Evolutionary conservation across 208 protist species (phyloP).

Genomic region (Leptomonas seymouri): DNA sequence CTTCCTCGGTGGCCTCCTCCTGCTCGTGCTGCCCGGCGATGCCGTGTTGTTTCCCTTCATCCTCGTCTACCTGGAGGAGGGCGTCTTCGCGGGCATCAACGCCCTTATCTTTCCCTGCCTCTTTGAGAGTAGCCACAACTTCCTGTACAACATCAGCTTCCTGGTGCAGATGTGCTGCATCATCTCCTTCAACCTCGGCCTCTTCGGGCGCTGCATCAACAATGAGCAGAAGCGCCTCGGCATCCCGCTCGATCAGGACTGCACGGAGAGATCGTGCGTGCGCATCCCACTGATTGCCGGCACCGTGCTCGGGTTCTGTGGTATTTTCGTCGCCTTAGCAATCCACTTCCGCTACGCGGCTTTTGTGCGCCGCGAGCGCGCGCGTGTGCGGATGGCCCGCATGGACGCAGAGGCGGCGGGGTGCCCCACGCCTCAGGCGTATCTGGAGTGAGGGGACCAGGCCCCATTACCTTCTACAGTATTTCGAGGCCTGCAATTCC

Average conservation of each 20-base stretch:
- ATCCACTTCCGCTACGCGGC: constrained; percentile 64
- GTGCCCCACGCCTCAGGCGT: neutral
- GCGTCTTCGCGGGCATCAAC: constrained; percentile 54
- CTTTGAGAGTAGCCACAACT: constrained; percentile 51
- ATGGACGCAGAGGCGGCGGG: neutral
- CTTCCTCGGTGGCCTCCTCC: constrained; percentile 45
- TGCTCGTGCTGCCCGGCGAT: constrained; percentile 53
- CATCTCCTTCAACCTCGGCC: constrained; percentile 66
- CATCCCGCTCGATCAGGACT: constrained; percentile 37
- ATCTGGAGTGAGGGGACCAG: neutral
- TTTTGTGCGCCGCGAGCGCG: constrained; percentile 42
- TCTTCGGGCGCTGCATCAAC: constrained; percentile 62
- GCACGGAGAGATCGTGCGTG: constrained; percentile 49
- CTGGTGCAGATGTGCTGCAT: constrained; percentile 49
- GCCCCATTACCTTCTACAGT: neutral
- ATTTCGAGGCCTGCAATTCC: neutral
- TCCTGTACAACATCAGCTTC: constrained; percentile 71
- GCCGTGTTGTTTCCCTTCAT: constrained; percentile 62
- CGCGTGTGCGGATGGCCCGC: constrained; percentile 1
- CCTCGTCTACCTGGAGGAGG: constrained; percentile 69
- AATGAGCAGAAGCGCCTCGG: constrained; percentile 31
- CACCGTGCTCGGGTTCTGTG: constrained; percentile 39
- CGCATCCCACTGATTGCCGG: constrained; percentile 49
- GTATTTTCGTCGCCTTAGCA: constrained; percentile 35
- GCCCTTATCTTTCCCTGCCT: constrained; percentile 65